Evolutionary conservation across 1,284 basidiomycete genomes (phyloP), one percentile per base, ranked within the genome.

Genomic region (Athelia psychrophila): DNA sequence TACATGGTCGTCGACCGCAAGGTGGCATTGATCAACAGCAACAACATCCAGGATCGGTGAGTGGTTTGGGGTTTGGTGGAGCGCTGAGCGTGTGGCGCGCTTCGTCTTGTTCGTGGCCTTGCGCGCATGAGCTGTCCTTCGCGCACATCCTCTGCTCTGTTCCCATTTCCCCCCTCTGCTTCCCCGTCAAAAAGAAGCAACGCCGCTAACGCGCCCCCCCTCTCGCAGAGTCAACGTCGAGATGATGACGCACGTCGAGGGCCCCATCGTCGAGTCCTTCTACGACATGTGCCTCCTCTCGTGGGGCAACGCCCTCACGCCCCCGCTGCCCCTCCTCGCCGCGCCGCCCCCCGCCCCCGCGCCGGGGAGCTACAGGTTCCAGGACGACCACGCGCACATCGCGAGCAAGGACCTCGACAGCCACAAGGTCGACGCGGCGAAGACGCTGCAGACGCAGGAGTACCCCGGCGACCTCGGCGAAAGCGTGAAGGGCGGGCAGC

Each of bases 1-100:
- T 88, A 87, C 56, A 74, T 90, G 63, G 73, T 91, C 50, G 82
- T 91, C 9, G 89, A 92, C 61, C 77, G 88, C 16, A 84, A 81
- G 58, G 75, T 90, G 25, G 88, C 84, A 0, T 69, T 90, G 51
- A 70, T 92, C 57, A 88, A 88, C 66, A 82, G 79, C 52, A 89
- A 88, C 68, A 91, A 91, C 56, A 87, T 91, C 49, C 88, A 89
- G 65, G 80, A 87, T 59, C 77, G 82, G 33, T 35, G 33, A 35
- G n/a, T 35, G 12, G n/a, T n/a, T n/a, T n/a, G n/a, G n/a, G n/a
- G n/a, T n/a, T n/a, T n/a, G n/a, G n/a, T n/a, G n/a, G n/a, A n/a
- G n/a, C n/a, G n/a, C n/a, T n/a, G n/a, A n/a, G n/a, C n/a, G n/a
- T n/a, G n/a, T n/a, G n/a, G n/a, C n/a, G n/a, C n/a, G n/a, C n/a